These are phyloP conservation scores for Nakazawaea anatomiae DNA, from an alignment of 805 yeast species.

Conservation along the genomic window DNA sequence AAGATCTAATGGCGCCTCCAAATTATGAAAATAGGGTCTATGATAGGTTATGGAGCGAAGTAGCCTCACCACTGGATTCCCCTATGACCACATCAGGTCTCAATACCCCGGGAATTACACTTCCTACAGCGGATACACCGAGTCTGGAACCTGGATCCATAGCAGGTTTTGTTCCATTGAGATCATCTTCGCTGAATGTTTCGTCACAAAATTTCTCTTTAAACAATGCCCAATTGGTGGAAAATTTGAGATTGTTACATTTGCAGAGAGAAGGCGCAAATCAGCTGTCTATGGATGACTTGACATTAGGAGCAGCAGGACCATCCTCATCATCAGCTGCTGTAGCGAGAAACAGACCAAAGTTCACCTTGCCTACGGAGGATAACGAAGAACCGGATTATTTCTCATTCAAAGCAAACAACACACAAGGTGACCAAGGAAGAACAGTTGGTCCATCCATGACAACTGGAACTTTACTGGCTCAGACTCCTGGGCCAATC, in stretches of 20 bases:
- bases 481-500: conserved; percentile 5
- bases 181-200: background rate
- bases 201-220: conserved; percentile 11
- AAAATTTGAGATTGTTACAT: conserved; percentile 46
- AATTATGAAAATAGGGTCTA: conserved; percentile 75
- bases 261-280: conserved; percentile 38
- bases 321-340: conserved; percentile 7
- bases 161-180: background rate
- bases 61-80: conserved; percentile 40
- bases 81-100: conserved; percentile 35
- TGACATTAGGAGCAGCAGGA: background rate
- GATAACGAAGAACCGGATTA: conserved; percentile 26
- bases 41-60: conserved; percentile 72
- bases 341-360: conserved; percentile 18
- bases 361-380: conserved; percentile 21
- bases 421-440: background rate
- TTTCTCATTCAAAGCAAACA: conserved; percentile 19
- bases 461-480: conserved; percentile 13
- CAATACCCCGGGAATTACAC: conserved; percentile 22
- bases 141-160: background rate
- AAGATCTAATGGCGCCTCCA: conserved; percentile 73
- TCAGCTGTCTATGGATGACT: conserved; percentile 16
- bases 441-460: conserved; percentile 19
- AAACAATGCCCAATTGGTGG: conserved; percentile 32
- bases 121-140: background rate